Conservation (phyloP, 1,284 basidiomycete genomes). For the Boletus semigastroideus region DNA sequence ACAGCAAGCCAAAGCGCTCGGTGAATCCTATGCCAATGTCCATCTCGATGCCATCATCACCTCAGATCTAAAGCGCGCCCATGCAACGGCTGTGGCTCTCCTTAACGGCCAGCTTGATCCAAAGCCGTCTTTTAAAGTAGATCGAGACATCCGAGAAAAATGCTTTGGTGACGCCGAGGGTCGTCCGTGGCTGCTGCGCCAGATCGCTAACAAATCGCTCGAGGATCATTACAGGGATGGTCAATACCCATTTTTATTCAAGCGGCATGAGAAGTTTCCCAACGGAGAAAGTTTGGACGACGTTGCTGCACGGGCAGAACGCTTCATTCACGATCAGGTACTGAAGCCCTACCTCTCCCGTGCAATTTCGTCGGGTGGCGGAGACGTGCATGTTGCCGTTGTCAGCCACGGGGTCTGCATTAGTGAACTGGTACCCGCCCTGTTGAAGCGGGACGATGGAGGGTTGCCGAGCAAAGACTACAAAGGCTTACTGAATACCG, state of each 20-base stretch:
- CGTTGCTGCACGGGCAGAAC: slow-evolving; percentile 58
- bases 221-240: slow-evolving; percentile 52
- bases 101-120: slow-evolving; percentile 49
- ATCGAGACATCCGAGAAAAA: slow-evolving; percentile 60
- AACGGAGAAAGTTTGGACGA: slow-evolving; percentile 76
- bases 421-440: slow-evolving; percentile 55
- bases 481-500: slow-evolving; percentile 66
- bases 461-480: slow-evolving; percentile 37
- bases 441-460: slow-evolving; percentile 45
- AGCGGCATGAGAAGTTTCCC: slow-evolving; percentile 60
- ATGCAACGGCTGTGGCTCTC: slow-evolving; percentile 67
- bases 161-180: slow-evolving; percentile 78
- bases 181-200: slow-evolving; percentile 42
- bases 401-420: slow-evolving; percentile 84
- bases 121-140: slow-evolving; percentile 55
- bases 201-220: slow-evolving; percentile 37
- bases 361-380: slow-evolving; percentile 39
- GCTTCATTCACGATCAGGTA: slow-evolving; percentile 58
- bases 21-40: slow-evolving; percentile 56
- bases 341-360: slow-evolving; percentile 53
- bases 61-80: slow-evolving; percentile 79
- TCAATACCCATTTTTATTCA: slow-evolving; percentile 49
- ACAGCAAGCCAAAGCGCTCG: slow-evolving; percentile 84
- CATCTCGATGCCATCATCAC: slow-evolving; percentile 71
- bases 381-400: slow-evolving; percentile 60